These are phyloP conservation scores for Blastobotrys elegans DNA, from an alignment of 1,139 yeast species.

Conservation along the genomic window DNA sequence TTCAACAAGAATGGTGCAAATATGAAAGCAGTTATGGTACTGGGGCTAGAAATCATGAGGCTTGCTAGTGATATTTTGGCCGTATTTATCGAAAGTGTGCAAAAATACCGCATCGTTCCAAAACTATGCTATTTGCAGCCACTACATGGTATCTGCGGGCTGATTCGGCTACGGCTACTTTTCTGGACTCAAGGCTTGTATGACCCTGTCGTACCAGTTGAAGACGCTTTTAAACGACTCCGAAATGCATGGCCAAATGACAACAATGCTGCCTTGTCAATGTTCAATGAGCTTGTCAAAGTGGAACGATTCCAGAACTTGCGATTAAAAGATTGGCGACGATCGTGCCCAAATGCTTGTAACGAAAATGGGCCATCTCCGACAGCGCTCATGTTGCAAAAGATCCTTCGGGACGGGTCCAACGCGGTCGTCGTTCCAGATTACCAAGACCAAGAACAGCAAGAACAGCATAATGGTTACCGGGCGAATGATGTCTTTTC, in stretches of 20 bases:
- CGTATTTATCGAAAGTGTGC: background rate
- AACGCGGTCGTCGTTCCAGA: background rate
- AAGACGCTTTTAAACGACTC: conserved; percentile 14
- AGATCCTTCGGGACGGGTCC: conserved; percentile 1
- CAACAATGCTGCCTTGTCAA: background rate
- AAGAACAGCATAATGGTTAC: background rate
- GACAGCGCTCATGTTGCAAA: conserved; percentile 5
- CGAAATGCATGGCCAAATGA: conserved; percentile 16
- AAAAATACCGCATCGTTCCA: conserved; percentile 30
- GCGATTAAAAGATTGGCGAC: conserved; percentile 6
- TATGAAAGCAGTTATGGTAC: background rate
- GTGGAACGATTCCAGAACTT: conserved; percentile 4
- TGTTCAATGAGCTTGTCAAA: background rate
- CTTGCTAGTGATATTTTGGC: background rate
- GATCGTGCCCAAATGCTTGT: background rate
- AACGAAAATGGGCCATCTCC: conserved; percentile 3
- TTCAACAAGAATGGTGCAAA: conserved; percentile 2
- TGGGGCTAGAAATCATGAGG: background rate
- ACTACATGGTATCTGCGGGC: conserved; percentile 46
- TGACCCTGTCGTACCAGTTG: conserved; percentile 16
- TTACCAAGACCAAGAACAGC: background rate
- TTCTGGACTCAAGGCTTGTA: conserved; percentile 20
- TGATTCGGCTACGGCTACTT: conserved; percentile 20
- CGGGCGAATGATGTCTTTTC: conserved; percentile 1
- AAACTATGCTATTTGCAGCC: conserved; percentile 53